Base-by-base conservation (phyloP, 495 filamentous ascomycete genomes). In the Chaetomidium leptoderma region DNA sequence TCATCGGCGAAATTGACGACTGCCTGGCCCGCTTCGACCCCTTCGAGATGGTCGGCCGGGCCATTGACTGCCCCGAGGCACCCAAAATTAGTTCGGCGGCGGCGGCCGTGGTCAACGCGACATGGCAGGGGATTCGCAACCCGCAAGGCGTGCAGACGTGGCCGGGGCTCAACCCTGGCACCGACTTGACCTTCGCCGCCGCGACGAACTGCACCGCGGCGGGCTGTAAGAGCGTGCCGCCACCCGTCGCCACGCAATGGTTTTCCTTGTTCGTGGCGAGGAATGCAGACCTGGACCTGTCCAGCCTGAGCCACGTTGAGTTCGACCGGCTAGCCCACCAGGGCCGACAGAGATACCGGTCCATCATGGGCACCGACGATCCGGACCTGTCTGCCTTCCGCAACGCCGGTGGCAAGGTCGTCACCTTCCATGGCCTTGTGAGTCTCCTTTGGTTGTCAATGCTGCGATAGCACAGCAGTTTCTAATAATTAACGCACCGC, bases 341-440 rank as follows among this genome's bases (percentile, higher is more conserved):
- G 14, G 64, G 72, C 2, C 30, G 27, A 3, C 36, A 68, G 14
- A 58, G 71, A 50, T 77, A 62, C 32, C 52, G 39, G 24, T 71
- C 69, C 17, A 54, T 77, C 5, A 62, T 78, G 4, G 61, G 59
- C 19, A 71, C 69, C 5, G 45, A 64, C 33, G 67, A 78, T 36
- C 68, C 77, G 1, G 67, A 81, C n/a, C 37, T 40, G 4, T 17
- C 37, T 9, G 37, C 37, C 4, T 40, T 40, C 48, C 58, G 60
- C 2, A 37, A 61, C 7, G 43, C 60, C 5, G 76, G 77, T 0
- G 72, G 73, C 13, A 79, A 78, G 55, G 56, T 81, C 40, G 65
- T 81, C 29, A 71, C 65, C 3, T 78, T 69, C 64, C 75, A 80
- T 47, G 78, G 76, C 0, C 17, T 68, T 21, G 69, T 78, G 11